phyloP scores from a whole-genome alignment of 2,329 filamentous ascomycete species.

The Hypomyces perniciosus region DNA sequence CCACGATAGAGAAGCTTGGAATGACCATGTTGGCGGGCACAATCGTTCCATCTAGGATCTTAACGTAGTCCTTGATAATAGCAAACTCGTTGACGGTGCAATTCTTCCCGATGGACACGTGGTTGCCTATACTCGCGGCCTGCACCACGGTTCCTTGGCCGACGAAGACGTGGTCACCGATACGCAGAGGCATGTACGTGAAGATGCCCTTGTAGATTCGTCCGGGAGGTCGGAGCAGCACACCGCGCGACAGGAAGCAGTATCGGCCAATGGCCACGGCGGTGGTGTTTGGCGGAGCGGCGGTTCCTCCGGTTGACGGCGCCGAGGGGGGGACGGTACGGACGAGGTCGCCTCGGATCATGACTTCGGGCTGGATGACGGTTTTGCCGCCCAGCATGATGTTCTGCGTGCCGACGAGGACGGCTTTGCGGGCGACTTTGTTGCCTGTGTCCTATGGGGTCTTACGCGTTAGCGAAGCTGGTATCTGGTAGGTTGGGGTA shows the following conservation, averaged over 20 bases:
- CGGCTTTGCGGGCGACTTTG: constrained; percentile 89
- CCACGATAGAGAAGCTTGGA: constrained; percentile 88
- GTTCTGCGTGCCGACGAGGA: constrained; percentile 91
- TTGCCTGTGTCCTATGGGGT: constrained; percentile 80
- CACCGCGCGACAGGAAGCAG: constrained; percentile 76
- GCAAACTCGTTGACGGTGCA: constrained; percentile 79
- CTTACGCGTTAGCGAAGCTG: constrained; percentile 7
- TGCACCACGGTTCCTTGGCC: constrained; percentile 71
- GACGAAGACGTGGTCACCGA: constrained; percentile 92
- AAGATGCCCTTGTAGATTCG: constrained; percentile 73
- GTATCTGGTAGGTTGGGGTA: neutral
- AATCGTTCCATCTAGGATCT: constrained; percentile 76
- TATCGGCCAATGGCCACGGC: constrained; percentile 87
- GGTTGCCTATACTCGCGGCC: constrained; percentile 74
- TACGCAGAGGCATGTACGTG: constrained; percentile 82
- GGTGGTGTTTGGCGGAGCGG: constrained; percentile 46
- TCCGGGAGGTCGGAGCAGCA: constrained; percentile 75
- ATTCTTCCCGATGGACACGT: constrained; percentile 76
- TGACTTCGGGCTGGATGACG: constrained; percentile 90
- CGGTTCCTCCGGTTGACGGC: constrained; percentile 25
- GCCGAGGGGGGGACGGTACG: constrained; percentile 45
- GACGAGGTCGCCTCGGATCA: constrained; percentile 85
- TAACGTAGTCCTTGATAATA: constrained; percentile 90
- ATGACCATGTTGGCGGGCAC: constrained; percentile 87
- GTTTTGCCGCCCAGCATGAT: constrained; percentile 96